Percentiles rank a stretch among this genome's conserved stretches.
Evolutionary conservation across 768 basidiomycete genomes (phyloP).

Genomic region (Udeniomyces megalosporus): DNA sequence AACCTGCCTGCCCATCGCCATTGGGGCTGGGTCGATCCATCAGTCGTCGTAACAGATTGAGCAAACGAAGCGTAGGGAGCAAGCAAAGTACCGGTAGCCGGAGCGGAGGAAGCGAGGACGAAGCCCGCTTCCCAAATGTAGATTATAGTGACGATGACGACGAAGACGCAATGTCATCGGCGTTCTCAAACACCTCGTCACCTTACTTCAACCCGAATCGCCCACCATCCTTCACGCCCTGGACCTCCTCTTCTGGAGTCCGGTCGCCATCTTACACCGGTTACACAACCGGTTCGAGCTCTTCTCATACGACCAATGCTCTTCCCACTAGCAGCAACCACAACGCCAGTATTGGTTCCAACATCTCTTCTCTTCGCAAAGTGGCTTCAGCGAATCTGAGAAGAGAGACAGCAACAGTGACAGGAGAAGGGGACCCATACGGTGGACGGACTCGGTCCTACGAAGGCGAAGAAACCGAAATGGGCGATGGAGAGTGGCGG

Average conservation of each 20-base stretch:
- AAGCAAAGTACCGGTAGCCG: neutral
- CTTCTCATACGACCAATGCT: too few relatives aligned
- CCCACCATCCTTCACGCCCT: neutral
- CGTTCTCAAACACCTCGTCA: neutral
- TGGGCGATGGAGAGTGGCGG: neutral
- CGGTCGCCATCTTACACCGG: neutral
- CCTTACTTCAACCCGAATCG: neutral
- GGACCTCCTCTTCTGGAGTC: neutral
- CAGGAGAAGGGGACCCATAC: neutral
- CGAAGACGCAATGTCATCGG: neutral
- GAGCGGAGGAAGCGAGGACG: neutral
- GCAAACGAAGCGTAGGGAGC: neutral
- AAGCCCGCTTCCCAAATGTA: neutral
- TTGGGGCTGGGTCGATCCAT: neutral
- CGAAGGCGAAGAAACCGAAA: neutral
- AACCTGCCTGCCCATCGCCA: neutral
- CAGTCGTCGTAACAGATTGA: too few relatives aligned
- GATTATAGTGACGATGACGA: neutral
- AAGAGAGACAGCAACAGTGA: neutral
- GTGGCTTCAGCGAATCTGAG: slow-evolving; percentile 12
- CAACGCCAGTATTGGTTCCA: neutral
- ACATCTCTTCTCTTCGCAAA: slow-evolving; percentile 5
- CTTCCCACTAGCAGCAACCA: neutral
- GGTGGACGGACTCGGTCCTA: neutral
- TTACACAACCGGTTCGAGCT: neutral